These are phyloP conservation scores for Salicornia ramosissima DNA, from an alignment of 148 eudicot species.

Conservation along the genomic window DNA sequence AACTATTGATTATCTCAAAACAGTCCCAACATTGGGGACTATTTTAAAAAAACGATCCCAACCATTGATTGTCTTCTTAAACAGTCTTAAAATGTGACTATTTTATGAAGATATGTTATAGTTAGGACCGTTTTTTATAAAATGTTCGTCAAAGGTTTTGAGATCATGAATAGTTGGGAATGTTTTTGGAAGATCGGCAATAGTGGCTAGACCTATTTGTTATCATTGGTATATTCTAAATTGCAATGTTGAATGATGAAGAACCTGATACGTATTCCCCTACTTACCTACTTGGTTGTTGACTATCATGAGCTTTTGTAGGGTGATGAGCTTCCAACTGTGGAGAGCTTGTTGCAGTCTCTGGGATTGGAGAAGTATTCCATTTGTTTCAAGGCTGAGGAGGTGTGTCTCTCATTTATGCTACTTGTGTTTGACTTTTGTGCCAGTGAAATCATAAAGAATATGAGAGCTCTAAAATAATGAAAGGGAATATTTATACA, in stretches of 20 bases:
- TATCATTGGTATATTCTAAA: not conserved
- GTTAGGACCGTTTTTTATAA: no score
- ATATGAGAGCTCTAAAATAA: not conserved
- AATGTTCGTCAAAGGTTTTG: no score
- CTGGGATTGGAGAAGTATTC: slow-evolving; percentile 70
- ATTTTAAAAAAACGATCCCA: no score
- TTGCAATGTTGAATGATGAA: no score
- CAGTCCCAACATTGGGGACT: no score
- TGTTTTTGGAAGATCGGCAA: no score
- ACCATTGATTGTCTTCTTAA: no score
- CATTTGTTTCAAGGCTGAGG: slow-evolving; percentile 78
- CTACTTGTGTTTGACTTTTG: slow-evolving; percentile 1
- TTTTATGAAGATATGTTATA: no score
- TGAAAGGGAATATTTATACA: not conserved
- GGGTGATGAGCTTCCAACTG: slow-evolving; percentile 51
- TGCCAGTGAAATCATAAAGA: not conserved
- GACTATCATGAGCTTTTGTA: slow-evolving; percentile 28
- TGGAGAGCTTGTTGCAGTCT: slow-evolving; percentile 66
- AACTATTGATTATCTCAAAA: no score
- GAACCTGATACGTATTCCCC: not conserved
- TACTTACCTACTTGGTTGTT: not conserved
- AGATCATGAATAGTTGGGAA: no score
- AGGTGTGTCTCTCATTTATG: slow-evolving; percentile 38
- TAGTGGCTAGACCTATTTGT: not conserved
- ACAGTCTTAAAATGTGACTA: no score